A percentile compares a stretch with the other conserved stretches of the same genome.
Evolutionary conservation across 2,329 filamentous ascomycete species (phyloP).

Genomic region (Drechslerella dactyloides): DNA sequence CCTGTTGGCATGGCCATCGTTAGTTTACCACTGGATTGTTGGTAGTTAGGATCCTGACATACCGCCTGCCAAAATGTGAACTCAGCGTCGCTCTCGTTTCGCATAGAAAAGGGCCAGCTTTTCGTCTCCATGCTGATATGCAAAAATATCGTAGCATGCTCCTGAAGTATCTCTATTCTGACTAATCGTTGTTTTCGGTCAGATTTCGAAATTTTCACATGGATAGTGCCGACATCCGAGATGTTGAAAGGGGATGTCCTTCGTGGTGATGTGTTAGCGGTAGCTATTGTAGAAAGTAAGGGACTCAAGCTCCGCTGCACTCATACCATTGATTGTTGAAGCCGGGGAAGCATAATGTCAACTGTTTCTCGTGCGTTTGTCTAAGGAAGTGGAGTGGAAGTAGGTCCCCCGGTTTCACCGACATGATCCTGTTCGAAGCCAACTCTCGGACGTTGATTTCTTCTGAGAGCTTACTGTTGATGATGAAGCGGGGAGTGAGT

Average conservation of each 20-base stretch:
- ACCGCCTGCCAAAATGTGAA: conserved; percentile 93
- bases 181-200: conserved; percentile 88
- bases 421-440: conserved; percentile 72
- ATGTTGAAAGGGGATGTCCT: conserved; percentile 92
- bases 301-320: not conserved
- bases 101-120: conserved; percentile 98
- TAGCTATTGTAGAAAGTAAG: not conserved
- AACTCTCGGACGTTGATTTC: conserved; percentile 90
- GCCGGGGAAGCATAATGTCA: conserved; percentile 90
- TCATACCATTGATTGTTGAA: conserved; percentile 85
- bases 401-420: conserved; percentile 76
- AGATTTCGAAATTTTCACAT: conserved; percentile 90
- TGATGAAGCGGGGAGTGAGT: conserved; percentile 85
- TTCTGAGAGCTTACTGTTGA: conserved; percentile 91
- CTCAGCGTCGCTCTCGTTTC: conserved; percentile 95
- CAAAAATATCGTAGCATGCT: conserved; percentile 90
- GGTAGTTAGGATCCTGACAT: conserved; percentile 46
- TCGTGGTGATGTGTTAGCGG: not conserved
- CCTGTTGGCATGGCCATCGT: conserved; percentile 56
- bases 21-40: not conserved
- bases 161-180: conserved; percentile 86
- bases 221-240: conserved; percentile 86
- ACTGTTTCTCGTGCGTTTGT: conserved; percentile 79
- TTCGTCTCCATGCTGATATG: conserved; percentile 89
- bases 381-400: conserved; percentile 89